Evolutionary conservation across 371 early-diverging fungal genomes (phyloP), one percentile per base, ranked within the genome.

Genomic region (Scutellospora calospora): DNA sequence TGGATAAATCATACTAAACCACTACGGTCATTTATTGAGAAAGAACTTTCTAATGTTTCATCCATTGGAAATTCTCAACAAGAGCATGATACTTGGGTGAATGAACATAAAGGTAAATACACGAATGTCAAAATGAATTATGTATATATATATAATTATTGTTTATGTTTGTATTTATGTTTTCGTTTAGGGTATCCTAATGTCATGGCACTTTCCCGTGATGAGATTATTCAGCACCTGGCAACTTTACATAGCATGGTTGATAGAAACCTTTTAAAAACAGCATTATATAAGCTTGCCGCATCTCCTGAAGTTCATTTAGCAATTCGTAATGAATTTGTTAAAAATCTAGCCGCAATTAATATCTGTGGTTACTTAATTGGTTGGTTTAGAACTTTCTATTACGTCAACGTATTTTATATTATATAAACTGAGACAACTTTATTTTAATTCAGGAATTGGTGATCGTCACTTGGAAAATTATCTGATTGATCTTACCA

Each of bases 271-370:
- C 22, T 41, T 35, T 25, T 69, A 41, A 69, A 69, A n/a, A 69
- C 18, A 38, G 69, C 69, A 41, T 22, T 69, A 45, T 69, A 69
- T 41, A 69, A 69, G 41, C 69, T 69, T 69, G 45, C 69, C 41
- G 45, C 69, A n/a, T 69, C 69, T 12, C 69, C 69, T 25, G 69
- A 69, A 69, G 69, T 25, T 14, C 69, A 69, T 27, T 69, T 69
- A 41, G 33, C 69, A 41, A 69, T 69, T 45, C 69, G 69, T 25
- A 35, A 33, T 11, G 69, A 69, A 27, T 69, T 69, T 69, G 25
- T 69, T 25, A 69, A 69, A 38, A 38, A 41, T 22, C 69, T 38
- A 35, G 69, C 69, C 4, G 69, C 25, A 41, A 69, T 69, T 14
- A 69, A 45, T 41, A 41, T 69, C 22, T 69, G 69, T 41, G 69